Evolutionary conservation across 192 early-diverging fungal species (phyloP).

Genomic region (Coemansia sp.): DNA sequence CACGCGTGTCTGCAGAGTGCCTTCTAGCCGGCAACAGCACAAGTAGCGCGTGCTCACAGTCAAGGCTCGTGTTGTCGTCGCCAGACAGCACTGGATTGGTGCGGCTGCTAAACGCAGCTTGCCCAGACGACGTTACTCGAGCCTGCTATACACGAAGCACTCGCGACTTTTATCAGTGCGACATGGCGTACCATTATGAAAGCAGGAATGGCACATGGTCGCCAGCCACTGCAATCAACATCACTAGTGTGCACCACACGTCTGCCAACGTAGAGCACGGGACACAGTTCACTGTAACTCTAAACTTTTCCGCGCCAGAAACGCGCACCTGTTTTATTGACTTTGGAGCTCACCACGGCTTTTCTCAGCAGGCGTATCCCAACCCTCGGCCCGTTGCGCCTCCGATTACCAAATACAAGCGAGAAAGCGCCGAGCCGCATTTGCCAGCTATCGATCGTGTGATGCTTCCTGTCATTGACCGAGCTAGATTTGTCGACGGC

Average conservation of each 20-base stretch:
- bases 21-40: neutral
- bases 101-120: slow-evolving; percentile 10
- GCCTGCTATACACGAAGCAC: slow-evolving; percentile 33
- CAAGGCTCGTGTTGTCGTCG: slow-evolving; percentile 28
- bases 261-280: slow-evolving; percentile 5
- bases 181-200: neutral
- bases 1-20: slow-evolving; percentile 21
- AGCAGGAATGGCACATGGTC: slow-evolving; percentile 8
- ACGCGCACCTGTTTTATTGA: slow-evolving; percentile 50
- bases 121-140: neutral
- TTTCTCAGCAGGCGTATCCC: slow-evolving; percentile 41
- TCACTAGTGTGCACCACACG: slow-evolving; percentile 22
- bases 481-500: slow-evolving; percentile 22
- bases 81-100: slow-evolving; percentile 39
- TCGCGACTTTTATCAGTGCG: slow-evolving; percentile 38
- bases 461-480: slow-evolving; percentile 39
- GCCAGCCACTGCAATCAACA: slow-evolving; percentile 30
- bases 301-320: slow-evolving; percentile 35
- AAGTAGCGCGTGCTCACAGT: slow-evolving; percentile 5
- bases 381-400: slow-evolving; percentile 35
- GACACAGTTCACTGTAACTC: slow-evolving; percentile 27
- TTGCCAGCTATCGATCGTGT: slow-evolving; percentile 20
- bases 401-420: neutral
- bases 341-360: slow-evolving; percentile 31
- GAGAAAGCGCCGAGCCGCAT: too few relatives aligned